phyloP scores from a whole-genome alignment of 768 basidiomycete species.

The Leucocoprinus birnbaumii region DNA sequence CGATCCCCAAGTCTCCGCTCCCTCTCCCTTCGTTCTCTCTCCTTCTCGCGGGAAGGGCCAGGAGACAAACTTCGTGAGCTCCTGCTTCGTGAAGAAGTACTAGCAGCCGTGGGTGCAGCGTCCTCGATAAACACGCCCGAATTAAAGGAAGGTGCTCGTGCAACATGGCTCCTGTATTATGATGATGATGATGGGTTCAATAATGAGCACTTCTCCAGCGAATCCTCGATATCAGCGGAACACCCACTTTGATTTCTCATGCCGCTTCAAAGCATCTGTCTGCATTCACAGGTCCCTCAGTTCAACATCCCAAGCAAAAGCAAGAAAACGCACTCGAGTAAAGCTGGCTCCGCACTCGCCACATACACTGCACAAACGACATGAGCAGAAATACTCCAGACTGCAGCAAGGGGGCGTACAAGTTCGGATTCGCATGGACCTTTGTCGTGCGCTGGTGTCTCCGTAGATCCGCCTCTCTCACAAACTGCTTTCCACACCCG shows the following conservation, averaged over 20 bases:
- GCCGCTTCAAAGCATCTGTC: conserved; percentile 81
- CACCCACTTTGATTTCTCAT: conserved; percentile 65
- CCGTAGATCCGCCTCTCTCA: conserved; percentile 79
- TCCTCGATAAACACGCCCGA: conserved; percentile 56
- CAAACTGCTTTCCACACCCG: conserved; percentile 81
- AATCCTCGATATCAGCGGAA: not conserved
- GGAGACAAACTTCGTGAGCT: conserved; percentile 39
- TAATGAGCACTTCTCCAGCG: conserved; percentile 15
- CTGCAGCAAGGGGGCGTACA: conserved; percentile 39
- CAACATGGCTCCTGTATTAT: not conserved
- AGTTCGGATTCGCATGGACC: conserved; percentile 69
- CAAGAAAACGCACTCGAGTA: conserved; percentile 56
- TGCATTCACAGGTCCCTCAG: conserved; percentile 28
- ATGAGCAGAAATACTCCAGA: not conserved
- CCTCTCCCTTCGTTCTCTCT: conserved; percentile 21
- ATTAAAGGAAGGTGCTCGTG: conserved; percentile 39
- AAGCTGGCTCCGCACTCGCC: conserved; percentile 81
- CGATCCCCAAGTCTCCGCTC: conserved; percentile 20
- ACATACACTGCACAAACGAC: conserved; percentile 46
- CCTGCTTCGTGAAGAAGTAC: conserved; percentile 40
- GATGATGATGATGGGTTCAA: conserved; percentile 6
- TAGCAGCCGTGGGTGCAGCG: conserved; percentile 21
- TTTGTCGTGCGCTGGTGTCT: conserved; percentile 81
- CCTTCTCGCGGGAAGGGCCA: conserved; percentile 36
- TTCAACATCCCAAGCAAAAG: conserved; percentile 6